Base-by-base conservation (phyloP, 305 asterid species). In the Plantago lanceolata region DNA sequence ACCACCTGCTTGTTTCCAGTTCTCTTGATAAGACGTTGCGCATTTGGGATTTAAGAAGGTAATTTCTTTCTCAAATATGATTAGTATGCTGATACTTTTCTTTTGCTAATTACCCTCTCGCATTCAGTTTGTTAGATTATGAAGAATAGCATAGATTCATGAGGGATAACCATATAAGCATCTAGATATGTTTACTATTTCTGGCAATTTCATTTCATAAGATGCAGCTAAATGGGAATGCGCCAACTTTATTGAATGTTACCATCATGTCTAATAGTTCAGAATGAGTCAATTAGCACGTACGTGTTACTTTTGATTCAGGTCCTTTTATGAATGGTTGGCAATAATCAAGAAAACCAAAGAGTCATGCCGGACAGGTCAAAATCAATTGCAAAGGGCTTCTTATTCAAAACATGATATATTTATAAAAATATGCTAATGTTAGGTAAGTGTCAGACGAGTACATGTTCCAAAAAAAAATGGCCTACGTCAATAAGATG, bases 1-100 rank as follows among this genome's bases (percentile, higher is more conserved):
- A 83, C 49, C 88, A 87, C 74, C 84, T 81, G 75, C 87, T 93
- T 69, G 85, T 90, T 76, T 90, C 96, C 43, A 92, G 97, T 83
- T 87, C 98, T 68, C 97, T 84, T 44, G 96, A 93, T 78, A 84
- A 76, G 79, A 87, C 95, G 21, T 54, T 93, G 66, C 81, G 87
- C 68, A 81, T 85, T 75, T 93, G 99, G 99, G 99, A 93, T 80
- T 81, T 90, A 83, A 85, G 99, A 83, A 93, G 91, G 98, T 92
- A 81, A 69, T 18, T 59, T 51, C 18, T 52, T 48, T 29, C 19
- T 68, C 64, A 20, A 24, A 48, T 65, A 47, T 61, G 59, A 31
- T 40, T 33, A 57, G 6, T 11, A 17, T 29, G 19, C 4, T 56
- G 45, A 16, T 29, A 6, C 61, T 56, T 15, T 55, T 6, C 35